These are phyloP conservation scores for Xylariaceae sp. DNA, from an alignment of 2,329 filamentous ascomycete species.

Conservation along the genomic window DNA sequence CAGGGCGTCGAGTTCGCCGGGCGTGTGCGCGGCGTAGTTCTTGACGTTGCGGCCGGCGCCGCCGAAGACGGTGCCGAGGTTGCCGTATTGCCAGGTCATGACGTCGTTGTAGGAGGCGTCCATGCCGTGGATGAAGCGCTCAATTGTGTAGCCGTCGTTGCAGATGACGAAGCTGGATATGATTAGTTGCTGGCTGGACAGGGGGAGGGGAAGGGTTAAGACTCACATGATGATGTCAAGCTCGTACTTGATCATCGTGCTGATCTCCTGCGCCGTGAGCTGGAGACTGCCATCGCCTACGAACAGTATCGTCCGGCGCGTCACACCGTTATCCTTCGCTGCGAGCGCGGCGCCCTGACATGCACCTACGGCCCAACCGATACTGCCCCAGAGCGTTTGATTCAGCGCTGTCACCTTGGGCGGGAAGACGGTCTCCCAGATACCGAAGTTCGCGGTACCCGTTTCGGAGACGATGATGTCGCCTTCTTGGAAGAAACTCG, in stretches of 20 bases:
- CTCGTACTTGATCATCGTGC: slow-evolving; percentile 72
- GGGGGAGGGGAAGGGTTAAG: too few species aligned
- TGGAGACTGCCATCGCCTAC: slow-evolving; percentile 88
- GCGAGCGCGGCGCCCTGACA: slow-evolving; percentile 66
- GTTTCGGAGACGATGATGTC: slow-evolving; percentile 85
- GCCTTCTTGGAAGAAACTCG: slow-evolving; percentile 63
- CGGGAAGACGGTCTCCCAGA: slow-evolving; percentile 80
- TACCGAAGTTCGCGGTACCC: slow-evolving; percentile 81
- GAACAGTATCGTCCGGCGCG: slow-evolving; percentile 68
- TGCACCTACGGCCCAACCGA: slow-evolving; percentile 56
- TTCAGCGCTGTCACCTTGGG: slow-evolving; percentile 70
- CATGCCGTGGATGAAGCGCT: slow-evolving; percentile 82
- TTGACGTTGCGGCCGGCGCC: slow-evolving; percentile 45
- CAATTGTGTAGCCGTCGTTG: slow-evolving; percentile 86
- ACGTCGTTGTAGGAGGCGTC: slow-evolving; percentile 78
- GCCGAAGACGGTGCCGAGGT: slow-evolving; percentile 63
- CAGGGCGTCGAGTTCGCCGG: slow-evolving; percentile 60
- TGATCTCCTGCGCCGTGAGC: slow-evolving; percentile 76
- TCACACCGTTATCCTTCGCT: slow-evolving; percentile 55
- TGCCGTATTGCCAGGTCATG: slow-evolving; percentile 66
- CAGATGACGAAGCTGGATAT: slow-evolving; percentile 85
- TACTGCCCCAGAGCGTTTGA: slow-evolving; percentile 69
- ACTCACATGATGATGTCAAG: slow-evolving; percentile 71
- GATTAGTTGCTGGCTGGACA: too few species aligned
- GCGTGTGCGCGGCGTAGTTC: slow-evolving; percentile 63